Conservation (phyloP, 768 basidiomycete species). For the Clitopilus passeckerianus region DNA sequence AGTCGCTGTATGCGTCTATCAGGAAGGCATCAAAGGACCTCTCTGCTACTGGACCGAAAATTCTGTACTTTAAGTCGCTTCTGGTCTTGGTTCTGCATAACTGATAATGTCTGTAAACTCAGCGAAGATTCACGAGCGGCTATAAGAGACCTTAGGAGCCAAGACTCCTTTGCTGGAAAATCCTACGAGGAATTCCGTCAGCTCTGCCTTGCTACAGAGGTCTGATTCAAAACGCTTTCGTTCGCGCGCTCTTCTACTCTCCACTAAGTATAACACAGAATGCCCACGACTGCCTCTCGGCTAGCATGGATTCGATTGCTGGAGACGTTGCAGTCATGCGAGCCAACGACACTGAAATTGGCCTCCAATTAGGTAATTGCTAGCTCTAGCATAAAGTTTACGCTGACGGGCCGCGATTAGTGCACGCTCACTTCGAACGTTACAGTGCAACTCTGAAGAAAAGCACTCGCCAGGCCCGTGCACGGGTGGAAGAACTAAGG, state of each 20-base stretch:
- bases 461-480: conserved; percentile 18
- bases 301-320: neutral
- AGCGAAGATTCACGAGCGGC: neutral
- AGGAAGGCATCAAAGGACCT: conserved; percentile 17
- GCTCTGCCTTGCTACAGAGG: neutral
- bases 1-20: conserved; percentile 15
- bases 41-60: neutral
- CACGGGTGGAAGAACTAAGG: conserved; percentile 27
- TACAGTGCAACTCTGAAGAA: neutral
- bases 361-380: neutral
- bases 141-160: neutral
- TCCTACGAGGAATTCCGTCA: neutral
- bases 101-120: neutral
- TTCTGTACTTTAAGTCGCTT: conserved; percentile 3
- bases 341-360: neutral
- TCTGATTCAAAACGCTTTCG: neutral
- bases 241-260: neutral
- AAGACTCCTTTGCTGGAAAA: neutral
- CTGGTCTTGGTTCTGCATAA: neutral
- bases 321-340: neutral
- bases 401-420: conserved; percentile 22
- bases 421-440: conserved; percentile 15
- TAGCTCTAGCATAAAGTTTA: neutral
- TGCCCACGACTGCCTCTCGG: conserved; percentile 5
- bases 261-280: conserved; percentile 12